These are phyloP conservation scores for Calonectria hongkongensis DNA, from an alignment of 2,329 filamentous ascomycete genomes.

Conservation along the genomic window DNA sequence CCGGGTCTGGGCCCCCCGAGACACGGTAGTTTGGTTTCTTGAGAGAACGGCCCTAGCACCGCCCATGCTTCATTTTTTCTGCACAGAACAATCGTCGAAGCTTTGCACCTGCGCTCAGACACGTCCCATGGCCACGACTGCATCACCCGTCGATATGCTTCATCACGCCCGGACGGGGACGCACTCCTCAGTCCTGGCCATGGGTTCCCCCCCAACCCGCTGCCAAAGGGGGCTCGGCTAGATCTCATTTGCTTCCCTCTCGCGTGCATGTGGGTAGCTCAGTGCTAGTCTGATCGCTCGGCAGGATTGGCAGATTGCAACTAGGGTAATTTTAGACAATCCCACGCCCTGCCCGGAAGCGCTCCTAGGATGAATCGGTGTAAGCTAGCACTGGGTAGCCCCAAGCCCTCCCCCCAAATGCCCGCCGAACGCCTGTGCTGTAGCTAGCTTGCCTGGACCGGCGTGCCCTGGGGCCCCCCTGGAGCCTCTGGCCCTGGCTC, in stretches of 20 bases:
- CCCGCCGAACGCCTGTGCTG: conserved; percentile 27
- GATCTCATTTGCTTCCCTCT: conserved; percentile 54
- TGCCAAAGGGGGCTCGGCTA: conserved; percentile 46
- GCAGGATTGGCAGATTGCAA: conserved; percentile 55
- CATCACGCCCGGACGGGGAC: conserved; percentile 39
- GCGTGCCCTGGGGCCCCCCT: conserved; percentile 7
- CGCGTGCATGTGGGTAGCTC: conserved; percentile 52
- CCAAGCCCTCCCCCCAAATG: conserved; percentile 24
- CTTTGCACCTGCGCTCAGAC: conserved; percentile 21
- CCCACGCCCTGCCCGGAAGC: conserved; percentile 22
- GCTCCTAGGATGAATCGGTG: conserved; percentile 18
- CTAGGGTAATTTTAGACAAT: conserved; percentile 38
- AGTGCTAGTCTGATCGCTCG: conserved; percentile 54
- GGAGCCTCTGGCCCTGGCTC: conserved; percentile 9
- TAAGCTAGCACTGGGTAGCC: conserved; percentile 14
- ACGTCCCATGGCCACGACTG: conserved; percentile 1
- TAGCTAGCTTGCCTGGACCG: conserved; percentile 16
- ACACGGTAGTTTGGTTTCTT: conserved; percentile 21
- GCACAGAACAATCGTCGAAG: conserved; percentile 27
- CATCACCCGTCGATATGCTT: conserved; percentile 13
- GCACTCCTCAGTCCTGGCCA: conserved; percentile 50
- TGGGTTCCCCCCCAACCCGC: conserved; percentile 30
- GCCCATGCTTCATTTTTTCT: conserved; percentile 18
- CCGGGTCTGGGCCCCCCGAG: conserved; percentile 19
- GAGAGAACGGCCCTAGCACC: conserved; percentile 14